phyloP scores from a whole-genome alignment of 2,329 filamentous ascomycete genomes.

The Fusarium newnesense region DNA sequence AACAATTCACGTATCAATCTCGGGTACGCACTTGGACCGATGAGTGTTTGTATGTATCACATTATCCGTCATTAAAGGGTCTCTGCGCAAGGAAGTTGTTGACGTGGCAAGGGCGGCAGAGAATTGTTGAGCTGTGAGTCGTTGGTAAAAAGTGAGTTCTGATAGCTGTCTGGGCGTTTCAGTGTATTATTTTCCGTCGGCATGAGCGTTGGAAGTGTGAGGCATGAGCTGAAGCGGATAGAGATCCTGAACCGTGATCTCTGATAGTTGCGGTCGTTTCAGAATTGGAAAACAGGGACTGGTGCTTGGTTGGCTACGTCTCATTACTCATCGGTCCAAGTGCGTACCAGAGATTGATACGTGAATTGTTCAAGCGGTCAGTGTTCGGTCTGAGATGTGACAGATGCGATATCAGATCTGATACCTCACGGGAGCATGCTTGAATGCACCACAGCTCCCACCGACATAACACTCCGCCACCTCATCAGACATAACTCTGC shows the following conservation, averaged over 20 bases:
- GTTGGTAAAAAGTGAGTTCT: not conserved
- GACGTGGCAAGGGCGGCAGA: not conserved
- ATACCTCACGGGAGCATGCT: not conserved
- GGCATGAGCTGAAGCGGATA: too few relatives aligned
- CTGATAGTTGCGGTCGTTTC: not conserved
- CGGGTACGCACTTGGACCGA: too few relatives aligned
- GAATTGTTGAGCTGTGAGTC: not conserved
- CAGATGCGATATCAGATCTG: not conserved
- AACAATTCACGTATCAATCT: too few relatives aligned
- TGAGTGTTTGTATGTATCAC: not conserved
- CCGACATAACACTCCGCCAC: too few relatives aligned
- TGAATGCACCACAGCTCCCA: not conserved
- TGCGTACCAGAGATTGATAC: accelerated
- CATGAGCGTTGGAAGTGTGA: not conserved
- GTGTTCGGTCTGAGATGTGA: not conserved
- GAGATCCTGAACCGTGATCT: not conserved
- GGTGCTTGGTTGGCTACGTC: not conserved
- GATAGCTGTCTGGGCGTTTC: not conserved
- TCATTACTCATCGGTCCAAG: not conserved
- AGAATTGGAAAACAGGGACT: too few relatives aligned
- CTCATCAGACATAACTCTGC: not conserved
- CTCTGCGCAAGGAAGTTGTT: not conserved
- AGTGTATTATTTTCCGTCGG: not conserved
- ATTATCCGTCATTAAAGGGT: not conserved
- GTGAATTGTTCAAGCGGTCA: not conserved